Evolutionary conservation across 1,284 basidiomycete genomes (phyloP), one percentile per base, ranked within the genome.

Genomic region (Naganishia sp.): DNA sequence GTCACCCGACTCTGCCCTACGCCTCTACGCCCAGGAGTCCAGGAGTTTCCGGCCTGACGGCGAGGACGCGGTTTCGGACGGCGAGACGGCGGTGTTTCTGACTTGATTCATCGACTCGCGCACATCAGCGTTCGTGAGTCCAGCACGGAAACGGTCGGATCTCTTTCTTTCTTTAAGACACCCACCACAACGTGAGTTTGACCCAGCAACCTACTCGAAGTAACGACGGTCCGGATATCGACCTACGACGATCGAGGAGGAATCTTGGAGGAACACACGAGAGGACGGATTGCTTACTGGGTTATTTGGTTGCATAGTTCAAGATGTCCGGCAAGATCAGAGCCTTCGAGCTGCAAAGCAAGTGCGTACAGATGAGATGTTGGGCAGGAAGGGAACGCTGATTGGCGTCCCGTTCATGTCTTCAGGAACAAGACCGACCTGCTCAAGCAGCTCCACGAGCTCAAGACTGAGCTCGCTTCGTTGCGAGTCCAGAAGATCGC

Each of bases 401-500:
- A 53, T 18, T 2, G 13, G 21, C 7, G 13, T 39, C 13, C 4
- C 28, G 28, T 44, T 6, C 2, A 13, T 44, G 2, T 44, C 43
- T 63, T 63, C 75, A 96, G 93, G 89, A 92, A 90, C 76, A 97
- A 97, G 86, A 90, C 89, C 84, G 96, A 98, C 87, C 88, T 99
- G 84, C 84, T 87, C 74, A 94, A 94, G 83, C 94, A 98, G 83
- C 88, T 99, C 71, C 82, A 82, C 68, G 96, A 99, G 84, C 87
- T 99, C 83, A 97, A 94, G 88, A 87, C 84, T 70, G 96, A 99
- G 87, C 91, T 99, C 76, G 85, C 94, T 73, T 84, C 84, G 75
- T 85, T 98, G 80, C 90, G 94, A 74, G 96, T 99, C 73, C 94
- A 97, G 86, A 99, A 98, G 87, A 92, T 96, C 78, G 92, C 92